A percentile compares a stretch with the other conserved stretches of the same genome.
These are phyloP conservation scores for Tolypocladium ovalisporum DNA, from an alignment of 2,329 filamentous ascomycete genomes.

Conservation along the genomic window DNA sequence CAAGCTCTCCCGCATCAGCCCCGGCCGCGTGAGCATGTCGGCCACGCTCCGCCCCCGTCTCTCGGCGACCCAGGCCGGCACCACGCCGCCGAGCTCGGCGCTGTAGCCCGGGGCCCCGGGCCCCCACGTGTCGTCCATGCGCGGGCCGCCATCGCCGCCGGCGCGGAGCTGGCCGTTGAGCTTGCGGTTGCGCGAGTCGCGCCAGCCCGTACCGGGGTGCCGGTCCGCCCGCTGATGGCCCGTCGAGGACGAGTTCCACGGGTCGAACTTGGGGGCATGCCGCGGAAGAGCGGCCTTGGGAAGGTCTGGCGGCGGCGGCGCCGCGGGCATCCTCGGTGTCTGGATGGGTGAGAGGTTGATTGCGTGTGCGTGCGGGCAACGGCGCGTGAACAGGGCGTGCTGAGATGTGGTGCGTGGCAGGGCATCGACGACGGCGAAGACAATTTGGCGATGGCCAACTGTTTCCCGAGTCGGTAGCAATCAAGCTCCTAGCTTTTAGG, in stretches of 20 bases:
- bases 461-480: neutral
- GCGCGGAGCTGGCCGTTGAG: slow-evolving; percentile 57
- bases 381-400: neutral
- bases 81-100: slow-evolving; percentile 22
- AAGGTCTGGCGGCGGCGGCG: slow-evolving; percentile 5
- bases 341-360: neutral
- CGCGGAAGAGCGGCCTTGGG: slow-evolving; percentile 28
- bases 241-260: slow-evolving; percentile 63
- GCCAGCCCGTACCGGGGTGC: slow-evolving; percentile 55
- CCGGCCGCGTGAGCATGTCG: slow-evolving; percentile 42
- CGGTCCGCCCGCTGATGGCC: slow-evolving; percentile 73
- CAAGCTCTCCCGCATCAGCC: slow-evolving; percentile 6
- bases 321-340: neutral
- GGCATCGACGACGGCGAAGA: neutral
- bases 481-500: too few relatives aligned
- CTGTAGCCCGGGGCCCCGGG: neutral
- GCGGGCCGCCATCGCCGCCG: slow-evolving; percentile 39
- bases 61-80: slow-evolving; percentile 47
- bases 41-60: slow-evolving; percentile 30
- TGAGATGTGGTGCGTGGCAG: neutral
- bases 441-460: neutral
- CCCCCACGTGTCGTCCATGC: neutral
- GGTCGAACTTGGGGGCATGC: slow-evolving; percentile 42
- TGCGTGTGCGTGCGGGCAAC: neutral
- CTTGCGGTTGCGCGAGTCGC: slow-evolving; percentile 57